phyloP scores from a whole-genome alignment of 2,329 filamentous ascomycete genomes.

The Raffaelea deltoideospora region DNA sequence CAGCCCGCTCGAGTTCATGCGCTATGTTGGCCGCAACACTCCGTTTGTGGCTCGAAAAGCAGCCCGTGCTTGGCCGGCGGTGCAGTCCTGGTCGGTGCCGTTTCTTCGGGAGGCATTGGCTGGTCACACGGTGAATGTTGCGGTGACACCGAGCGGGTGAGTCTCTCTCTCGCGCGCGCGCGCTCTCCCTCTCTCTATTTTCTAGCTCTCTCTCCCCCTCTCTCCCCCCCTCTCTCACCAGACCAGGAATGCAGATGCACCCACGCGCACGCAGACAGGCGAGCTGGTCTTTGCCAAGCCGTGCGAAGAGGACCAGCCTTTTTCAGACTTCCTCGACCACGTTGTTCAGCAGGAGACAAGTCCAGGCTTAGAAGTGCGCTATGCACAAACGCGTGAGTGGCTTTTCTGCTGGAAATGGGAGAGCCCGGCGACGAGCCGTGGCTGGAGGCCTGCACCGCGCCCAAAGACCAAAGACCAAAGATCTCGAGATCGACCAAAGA shows the following conservation, averaged over 20 bases:
- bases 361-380: conserved; percentile 38
- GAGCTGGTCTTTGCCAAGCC: conserved; percentile 53
- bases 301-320: conserved; percentile 48
- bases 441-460: too few species aligned
- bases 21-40: conserved; percentile 56
- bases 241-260: conserved; percentile 35
- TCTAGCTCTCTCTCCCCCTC: not conserved
- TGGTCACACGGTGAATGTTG: conserved; percentile 52
- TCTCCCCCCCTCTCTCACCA: too few species aligned
- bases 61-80: conserved; percentile 48
- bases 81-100: conserved; percentile 42
- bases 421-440: too few species aligned
- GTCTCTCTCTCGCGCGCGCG: too few species aligned
- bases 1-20: conserved; percentile 65
- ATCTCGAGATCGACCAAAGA: too few species aligned
- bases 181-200: not conserved
- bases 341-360: conserved; percentile 39
- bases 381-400: conserved; percentile 57
- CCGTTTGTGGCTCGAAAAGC: conserved; percentile 58
- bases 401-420: too few species aligned
- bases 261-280: conserved; percentile 21
- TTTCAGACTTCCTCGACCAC: conserved; percentile 45
- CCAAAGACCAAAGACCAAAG: too few species aligned
- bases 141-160: conserved; percentile 59
- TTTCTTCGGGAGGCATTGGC: conserved; percentile 42